Percentiles rank a stretch among this genome's conserved stretches.
These are phyloP conservation scores for Apiospora kogelbergensis DNA, from an alignment of 2,329 filamentous ascomycete genomes.

Conservation along the genomic window DNA sequence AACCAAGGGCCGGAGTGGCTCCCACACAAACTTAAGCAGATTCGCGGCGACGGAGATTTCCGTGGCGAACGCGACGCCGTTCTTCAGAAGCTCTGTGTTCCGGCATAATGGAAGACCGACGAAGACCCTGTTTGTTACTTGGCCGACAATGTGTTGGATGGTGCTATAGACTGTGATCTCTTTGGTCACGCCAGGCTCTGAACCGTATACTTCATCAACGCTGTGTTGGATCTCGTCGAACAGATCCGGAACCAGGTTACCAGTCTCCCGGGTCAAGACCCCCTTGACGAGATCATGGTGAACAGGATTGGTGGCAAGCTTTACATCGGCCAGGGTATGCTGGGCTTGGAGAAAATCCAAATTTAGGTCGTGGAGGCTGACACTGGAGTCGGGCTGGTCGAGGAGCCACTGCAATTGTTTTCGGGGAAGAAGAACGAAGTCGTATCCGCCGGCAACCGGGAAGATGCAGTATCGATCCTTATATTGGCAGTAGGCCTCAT, in stretches of 20 bases:
- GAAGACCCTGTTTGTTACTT: slow-evolving; percentile 32
- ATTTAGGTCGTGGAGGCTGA: slow-evolving; percentile 24
- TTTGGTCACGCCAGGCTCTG: slow-evolving; percentile 15
- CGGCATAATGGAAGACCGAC: slow-evolving; percentile 31
- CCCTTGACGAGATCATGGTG: slow-evolving; percentile 28
- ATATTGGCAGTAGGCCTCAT: slow-evolving; percentile 25
- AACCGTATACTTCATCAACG: slow-evolving; percentile 28
- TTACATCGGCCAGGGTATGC: slow-evolving; percentile 25
- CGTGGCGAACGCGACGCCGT: slow-evolving; percentile 25
- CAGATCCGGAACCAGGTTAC: slow-evolving; percentile 30
- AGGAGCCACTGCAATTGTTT: slow-evolving; percentile 30
- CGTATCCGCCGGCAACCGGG: slow-evolving; percentile 21
- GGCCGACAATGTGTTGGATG: slow-evolving; percentile 26
- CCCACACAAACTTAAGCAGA: slow-evolving; percentile 21
- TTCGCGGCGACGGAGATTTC: slow-evolving; percentile 22
- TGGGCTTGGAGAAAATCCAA: slow-evolving; percentile 26
- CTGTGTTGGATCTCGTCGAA: slow-evolving; percentile 26
- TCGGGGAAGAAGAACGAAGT: slow-evolving; percentile 28
- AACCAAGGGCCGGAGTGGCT: slow-evolving; percentile 22
- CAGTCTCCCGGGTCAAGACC: slow-evolving; percentile 29
- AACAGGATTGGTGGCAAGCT: slow-evolving; percentile 21
- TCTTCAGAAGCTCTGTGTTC: slow-evolving; percentile 20
- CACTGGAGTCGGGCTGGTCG: slow-evolving; percentile 29
- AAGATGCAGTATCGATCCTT: slow-evolving; percentile 26
- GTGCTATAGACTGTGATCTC: slow-evolving; percentile 12